phyloP scores from a whole-genome alignment of 768 basidiomycete species.

The Mrakia blollopis region DNA sequence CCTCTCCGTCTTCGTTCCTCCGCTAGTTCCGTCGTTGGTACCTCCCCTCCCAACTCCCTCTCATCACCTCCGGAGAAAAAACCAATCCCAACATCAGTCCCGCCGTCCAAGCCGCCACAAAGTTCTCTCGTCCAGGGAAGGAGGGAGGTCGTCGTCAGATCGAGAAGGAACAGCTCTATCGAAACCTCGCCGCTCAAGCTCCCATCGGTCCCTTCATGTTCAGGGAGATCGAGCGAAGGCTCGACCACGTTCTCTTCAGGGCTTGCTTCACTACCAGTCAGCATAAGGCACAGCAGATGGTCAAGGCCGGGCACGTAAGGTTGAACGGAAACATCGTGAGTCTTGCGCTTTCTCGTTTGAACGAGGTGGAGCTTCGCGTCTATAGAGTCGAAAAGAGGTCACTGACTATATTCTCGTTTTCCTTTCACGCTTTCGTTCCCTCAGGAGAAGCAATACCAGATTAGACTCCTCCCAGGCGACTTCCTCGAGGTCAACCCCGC shows the following conservation, averaged over 20 bases:
- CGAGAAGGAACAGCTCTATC: constrained; percentile 22
- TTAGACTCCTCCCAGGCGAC: constrained; percentile 31
- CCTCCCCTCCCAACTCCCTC: constrained; percentile 75
- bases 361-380: background rate
- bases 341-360: constrained; percentile 27
- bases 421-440: background rate
- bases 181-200: constrained; percentile 51
- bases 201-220: constrained; percentile 96
- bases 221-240: constrained; percentile 82
- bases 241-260: constrained; percentile 88
- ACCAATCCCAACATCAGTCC: constrained; percentile 19
- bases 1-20: no score
- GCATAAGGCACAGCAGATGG: constrained; percentile 79
- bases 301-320: constrained; percentile 78
- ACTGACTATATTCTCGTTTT: background rate
- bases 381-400: no score
- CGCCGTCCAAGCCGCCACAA: constrained; percentile 7
- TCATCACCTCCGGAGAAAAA: constrained; percentile 39
- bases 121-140: constrained; percentile 25
- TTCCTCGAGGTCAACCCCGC: constrained; percentile 31
- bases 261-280: constrained; percentile 82
- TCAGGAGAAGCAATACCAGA: constrained; percentile 19
- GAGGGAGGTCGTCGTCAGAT: constrained; percentile 27
- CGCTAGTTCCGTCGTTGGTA: constrained; percentile 93
- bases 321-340: constrained; percentile 85